A percentile compares a stretch with the other conserved stretches of the same genome.
These are phyloP conservation scores for Dianthus caryophyllus DNA, from an alignment of 148 eudicot species.

Conservation along the genomic window DNA sequence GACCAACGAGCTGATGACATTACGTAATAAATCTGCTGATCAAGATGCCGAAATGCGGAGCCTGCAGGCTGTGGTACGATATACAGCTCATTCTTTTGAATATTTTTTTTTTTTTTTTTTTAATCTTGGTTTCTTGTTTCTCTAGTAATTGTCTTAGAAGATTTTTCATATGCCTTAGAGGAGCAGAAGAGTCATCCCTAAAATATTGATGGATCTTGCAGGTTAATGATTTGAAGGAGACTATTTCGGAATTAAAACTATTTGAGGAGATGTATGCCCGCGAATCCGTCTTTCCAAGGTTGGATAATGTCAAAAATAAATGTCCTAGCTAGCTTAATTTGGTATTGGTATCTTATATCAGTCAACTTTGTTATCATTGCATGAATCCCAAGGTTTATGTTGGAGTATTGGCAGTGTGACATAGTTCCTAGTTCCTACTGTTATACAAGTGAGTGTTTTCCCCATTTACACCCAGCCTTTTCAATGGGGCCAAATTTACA, in stretches of 20 bases:
- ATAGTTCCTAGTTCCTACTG: neutral
- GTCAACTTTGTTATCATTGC: neutral
- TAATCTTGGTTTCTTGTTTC: neutral
- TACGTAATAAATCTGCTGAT: constrained; percentile 55
- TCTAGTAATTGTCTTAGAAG: neutral
- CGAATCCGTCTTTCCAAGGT: constrained; percentile 72
- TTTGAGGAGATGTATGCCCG: constrained; percentile 68
- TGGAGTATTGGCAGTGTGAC: neutral
- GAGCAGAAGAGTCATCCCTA: neutral
- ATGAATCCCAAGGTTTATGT: neutral
- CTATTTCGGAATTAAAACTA: constrained; percentile 58
- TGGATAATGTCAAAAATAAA: constrained; percentile 14
- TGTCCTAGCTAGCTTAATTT: neutral
- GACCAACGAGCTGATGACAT: constrained; percentile 66
- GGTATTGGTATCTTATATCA: neutral
- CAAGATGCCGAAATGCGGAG: constrained; percentile 64
- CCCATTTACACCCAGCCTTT: neutral
- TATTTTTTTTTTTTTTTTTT: neutral
- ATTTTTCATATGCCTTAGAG: neutral
- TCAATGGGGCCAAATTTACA: no score
- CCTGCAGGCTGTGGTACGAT: constrained; percentile 61
- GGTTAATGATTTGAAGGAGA: constrained; percentile 63
- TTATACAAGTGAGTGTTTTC: no score
- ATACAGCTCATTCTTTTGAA: neutral
- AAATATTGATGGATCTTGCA: constrained; percentile 27